Conservation (phyloP, 2,329 filamentous ascomycete species). For the Exutisphaerella laricina region DNA sequence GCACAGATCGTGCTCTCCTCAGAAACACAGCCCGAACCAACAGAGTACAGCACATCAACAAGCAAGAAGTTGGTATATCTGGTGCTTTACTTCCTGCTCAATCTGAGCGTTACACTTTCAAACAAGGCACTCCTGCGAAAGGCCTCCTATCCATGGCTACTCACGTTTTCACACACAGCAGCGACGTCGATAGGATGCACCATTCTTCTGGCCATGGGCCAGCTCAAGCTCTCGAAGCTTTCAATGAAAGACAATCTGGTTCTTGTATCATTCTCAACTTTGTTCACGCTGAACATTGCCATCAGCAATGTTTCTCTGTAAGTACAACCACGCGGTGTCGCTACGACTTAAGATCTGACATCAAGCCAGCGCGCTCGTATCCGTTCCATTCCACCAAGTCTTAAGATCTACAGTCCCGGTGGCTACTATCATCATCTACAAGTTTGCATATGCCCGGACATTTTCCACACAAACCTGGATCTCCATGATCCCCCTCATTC, state of each 20-base stretch:
- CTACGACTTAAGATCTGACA: constrained; percentile 6
- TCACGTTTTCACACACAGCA: constrained; percentile 54
- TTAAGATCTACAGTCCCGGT: constrained; percentile 58
- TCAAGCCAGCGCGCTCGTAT: constrained; percentile 39
- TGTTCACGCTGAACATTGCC: constrained; percentile 62
- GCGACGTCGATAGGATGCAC: constrained; percentile 53
- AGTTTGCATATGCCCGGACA: constrained; percentile 51
- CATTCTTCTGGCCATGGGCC: constrained; percentile 47
- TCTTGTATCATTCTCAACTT: constrained; percentile 53
- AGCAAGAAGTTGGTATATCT: constrained; percentile 24
- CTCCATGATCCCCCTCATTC: constrained; percentile 55
- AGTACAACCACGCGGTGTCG: constrained; percentile 25
- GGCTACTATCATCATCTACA: constrained; percentile 58
- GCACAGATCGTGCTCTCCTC: constrained; percentile 2
- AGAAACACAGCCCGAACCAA: constrained; percentile 9
- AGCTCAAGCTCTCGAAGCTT: constrained; percentile 51
- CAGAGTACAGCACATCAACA: constrained; percentile 24
- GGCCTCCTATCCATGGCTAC: constrained; percentile 57
- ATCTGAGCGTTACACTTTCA: constrained; percentile 50
- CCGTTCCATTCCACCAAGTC: constrained; percentile 61
- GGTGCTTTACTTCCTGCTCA: constrained; percentile 46
- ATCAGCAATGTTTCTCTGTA: constrained; percentile 57
- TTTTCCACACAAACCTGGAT: constrained; percentile 55
- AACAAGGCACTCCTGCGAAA: constrained; percentile 52
- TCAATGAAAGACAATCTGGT: constrained; percentile 50